phyloP scores from a whole-genome alignment of 2,329 filamentous ascomycete species.

The Blumeria hordei region DNA sequence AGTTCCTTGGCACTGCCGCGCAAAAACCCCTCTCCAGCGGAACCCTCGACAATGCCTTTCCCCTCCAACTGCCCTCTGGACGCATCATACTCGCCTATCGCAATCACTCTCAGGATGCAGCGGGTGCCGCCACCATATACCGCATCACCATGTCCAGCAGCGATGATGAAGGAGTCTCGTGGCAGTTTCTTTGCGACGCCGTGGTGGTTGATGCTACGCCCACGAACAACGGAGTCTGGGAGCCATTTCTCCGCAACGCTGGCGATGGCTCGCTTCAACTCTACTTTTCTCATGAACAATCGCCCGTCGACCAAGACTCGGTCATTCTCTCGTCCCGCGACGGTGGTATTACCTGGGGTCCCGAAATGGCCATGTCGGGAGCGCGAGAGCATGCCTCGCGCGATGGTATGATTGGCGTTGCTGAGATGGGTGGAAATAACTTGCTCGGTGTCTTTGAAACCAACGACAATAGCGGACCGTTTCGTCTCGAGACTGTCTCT shows the following conservation, averaged over 20 bases:
- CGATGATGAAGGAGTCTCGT: conserved; percentile 2
- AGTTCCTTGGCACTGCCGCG: neutral
- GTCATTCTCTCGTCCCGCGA: conserved; percentile 2
- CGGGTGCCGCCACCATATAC: conserved; percentile 1
- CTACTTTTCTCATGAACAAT: conserved; percentile 3
- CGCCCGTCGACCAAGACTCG: conserved; percentile 3
- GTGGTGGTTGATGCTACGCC: neutral
- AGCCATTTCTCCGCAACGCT: conserved; percentile 2
- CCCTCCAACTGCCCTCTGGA: conserved; percentile 2
- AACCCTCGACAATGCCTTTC: conserved; percentile 3
- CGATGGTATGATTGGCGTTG: conserved; percentile 4
- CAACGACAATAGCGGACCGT: conserved; percentile 2
- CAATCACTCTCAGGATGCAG: conserved; percentile 1
- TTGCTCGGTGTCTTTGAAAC: conserved; percentile 5
- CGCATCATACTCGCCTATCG: conserved; percentile 4
- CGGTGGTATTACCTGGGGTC: conserved; percentile 1
- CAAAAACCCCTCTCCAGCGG: neutral
- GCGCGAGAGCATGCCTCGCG: neutral
- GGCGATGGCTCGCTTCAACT: conserved; percentile 1
- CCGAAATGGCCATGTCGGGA: conserved; percentile 2
- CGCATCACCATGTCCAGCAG: conserved; percentile 2
- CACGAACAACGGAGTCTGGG: conserved; percentile 3
- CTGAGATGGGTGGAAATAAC: conserved; percentile 1
- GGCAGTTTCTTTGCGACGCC: conserved; percentile 2
- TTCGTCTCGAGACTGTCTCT: neutral